phyloP scores from a whole-genome alignment of 2,329 filamentous ascomycete species.

The Lasiodiplodia theobromae region DNA sequence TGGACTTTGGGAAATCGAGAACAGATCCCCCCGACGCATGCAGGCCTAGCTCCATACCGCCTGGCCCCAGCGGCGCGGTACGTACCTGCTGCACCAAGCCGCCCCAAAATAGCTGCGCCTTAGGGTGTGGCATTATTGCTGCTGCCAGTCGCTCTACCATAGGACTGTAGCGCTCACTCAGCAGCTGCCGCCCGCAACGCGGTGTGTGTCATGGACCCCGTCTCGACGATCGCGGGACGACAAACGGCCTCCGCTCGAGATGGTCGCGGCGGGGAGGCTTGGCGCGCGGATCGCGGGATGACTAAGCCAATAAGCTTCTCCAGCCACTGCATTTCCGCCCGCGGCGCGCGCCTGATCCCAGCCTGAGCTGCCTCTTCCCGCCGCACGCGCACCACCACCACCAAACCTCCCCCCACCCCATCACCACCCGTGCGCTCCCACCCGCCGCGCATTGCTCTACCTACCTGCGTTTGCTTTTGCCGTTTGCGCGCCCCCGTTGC shows the following conservation, averaged over 20 bases:
- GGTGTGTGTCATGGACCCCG: background rate
- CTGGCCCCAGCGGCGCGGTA: conserved; percentile 20
- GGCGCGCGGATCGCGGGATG: conserved; percentile 26
- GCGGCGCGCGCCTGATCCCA: no score
- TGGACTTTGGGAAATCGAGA: conserved; percentile 56
- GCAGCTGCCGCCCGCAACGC: no score
- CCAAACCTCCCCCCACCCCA: conserved; percentile 20
- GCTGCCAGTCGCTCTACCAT: no score
- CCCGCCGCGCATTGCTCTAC: conserved; percentile 5
- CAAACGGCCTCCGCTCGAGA: background rate
- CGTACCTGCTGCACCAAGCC: conserved; percentile 8
- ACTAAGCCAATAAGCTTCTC: conserved; percentile 22
- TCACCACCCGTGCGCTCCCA: conserved; percentile 12
- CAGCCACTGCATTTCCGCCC: conserved; percentile 24
- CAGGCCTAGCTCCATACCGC: conserved; percentile 25
- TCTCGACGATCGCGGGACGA: background rate
- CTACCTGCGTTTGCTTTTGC: background rate
- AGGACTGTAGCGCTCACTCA: no score
- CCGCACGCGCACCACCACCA: conserved; percentile 20
- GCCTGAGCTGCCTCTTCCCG: background rate
- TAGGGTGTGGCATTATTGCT: background rate
- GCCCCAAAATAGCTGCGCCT: background rate
- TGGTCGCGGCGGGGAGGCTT: background rate
- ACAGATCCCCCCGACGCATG: conserved; percentile 25
- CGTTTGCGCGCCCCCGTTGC: background rate